Evolutionary conservation across 768 basidiomycete species (phyloP).

Genomic region (Termitomyces heimii): DNA sequence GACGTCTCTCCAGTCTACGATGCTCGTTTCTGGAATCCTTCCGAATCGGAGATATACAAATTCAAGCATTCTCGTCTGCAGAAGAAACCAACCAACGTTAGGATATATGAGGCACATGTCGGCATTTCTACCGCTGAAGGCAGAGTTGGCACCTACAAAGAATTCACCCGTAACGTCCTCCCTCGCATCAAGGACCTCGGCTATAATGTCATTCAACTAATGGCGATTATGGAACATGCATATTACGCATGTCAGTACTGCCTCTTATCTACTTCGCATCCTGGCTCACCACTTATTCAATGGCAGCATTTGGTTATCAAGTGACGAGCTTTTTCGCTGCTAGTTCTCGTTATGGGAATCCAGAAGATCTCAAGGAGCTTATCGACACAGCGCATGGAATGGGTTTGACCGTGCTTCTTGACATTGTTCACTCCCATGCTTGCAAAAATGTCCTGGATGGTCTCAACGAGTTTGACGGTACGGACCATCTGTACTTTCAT

Average conservation of each 20-base stretch:
- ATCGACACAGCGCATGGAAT: conserved; percentile 93
- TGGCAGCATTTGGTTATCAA: conserved; percentile 93
- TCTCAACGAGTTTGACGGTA: conserved; percentile 94
- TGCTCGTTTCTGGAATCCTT: conserved; percentile 98
- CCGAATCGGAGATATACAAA: conserved; percentile 58
- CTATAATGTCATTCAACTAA: conserved; percentile 96
- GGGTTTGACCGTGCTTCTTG: conserved; percentile 90
- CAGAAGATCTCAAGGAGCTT: conserved; percentile 93
- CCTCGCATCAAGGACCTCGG: conserved; percentile 88
- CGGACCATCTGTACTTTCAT: conserved; percentile 96
- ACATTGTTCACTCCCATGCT: conserved; percentile 97
- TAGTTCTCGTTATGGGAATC: conserved; percentile 92
- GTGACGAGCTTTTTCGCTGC: conserved; percentile 97
- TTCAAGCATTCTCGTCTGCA: conserved; percentile 78
- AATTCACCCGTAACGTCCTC: conserved; percentile 82
- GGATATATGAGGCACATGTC: conserved; percentile 97
- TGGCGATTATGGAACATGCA: conserved; percentile 98
- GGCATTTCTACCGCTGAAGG: conserved; percentile 90
- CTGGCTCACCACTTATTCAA: not conserved
- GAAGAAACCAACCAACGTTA: conserved; percentile 56
- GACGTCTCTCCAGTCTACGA: conserved; percentile 88
- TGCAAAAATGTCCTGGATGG: conserved; percentile 97
- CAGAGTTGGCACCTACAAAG: conserved; percentile 91
- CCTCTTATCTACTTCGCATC: not conserved
- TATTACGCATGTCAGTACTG: conserved; percentile 85